Base-by-base conservation (phyloP, 352 stramenopile genomes). In the Phytopythium delawarense region DNA sequence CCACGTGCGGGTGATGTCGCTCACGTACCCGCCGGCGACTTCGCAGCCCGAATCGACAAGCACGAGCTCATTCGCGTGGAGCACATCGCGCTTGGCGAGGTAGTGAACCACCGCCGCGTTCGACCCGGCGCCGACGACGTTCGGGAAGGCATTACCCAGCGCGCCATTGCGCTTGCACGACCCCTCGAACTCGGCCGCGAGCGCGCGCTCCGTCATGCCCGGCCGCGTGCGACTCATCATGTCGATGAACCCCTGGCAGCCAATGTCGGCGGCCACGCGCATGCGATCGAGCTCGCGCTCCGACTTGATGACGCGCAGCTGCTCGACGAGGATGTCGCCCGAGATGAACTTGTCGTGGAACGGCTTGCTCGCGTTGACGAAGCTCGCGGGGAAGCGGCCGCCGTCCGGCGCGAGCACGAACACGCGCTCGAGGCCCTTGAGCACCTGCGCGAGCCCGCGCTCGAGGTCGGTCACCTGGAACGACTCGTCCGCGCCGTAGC, bases 61-160 rank as follows among this genome's bases (percentile, higher is more conserved):
- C 67, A 94, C 85, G 37, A 94, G 73, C n/a, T 94, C 85, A 37
- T 88, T 59, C 11, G 74, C 40, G 2, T 69, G 52, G 0, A 94
- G 63, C 51, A 91, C 53, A 39, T 78, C 74, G 32, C 85, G 79
- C 67, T 94, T 94, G 4, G 81, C 66, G 12, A 94, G 64, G 61
- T 94, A 94, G 65, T 94, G 85, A 58, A 94, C 91, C 30, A 94
- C 78, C 2, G 85, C 83, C n/a, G 81, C 85, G 61, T 94, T 94
- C 3, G 79, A 62, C 28, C 85, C 85, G 2, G 79, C 74, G 7
- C 83, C 85, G 18, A 94, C 85, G n/a, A 94, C 85, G 37, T 87
- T 90, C 42, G 85, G 85, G 63, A 94, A 94, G 52, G 85, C 87
- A 44, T 88, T 89, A 74, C 83, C 91, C 7, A 89, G 65, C 35